Evolutionary conservation across 2,329 filamentous ascomycete species (phyloP).

Genomic region (Botrytis fabae): DNA sequence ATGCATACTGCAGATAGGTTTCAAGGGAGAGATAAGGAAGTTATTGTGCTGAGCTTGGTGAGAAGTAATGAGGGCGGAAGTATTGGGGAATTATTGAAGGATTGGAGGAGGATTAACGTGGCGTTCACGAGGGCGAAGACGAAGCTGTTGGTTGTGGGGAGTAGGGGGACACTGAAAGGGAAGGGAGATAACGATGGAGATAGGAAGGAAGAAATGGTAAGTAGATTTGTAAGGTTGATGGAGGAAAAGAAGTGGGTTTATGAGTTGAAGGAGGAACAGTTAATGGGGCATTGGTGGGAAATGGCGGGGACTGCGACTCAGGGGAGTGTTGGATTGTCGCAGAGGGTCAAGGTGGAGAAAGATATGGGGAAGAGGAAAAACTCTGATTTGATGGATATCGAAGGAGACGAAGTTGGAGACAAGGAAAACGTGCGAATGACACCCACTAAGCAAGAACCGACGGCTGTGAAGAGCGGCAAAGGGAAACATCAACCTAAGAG

Average conservation of each 20-base stretch:
- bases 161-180: slow-evolving; percentile 70
- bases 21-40: slow-evolving; percentile 93
- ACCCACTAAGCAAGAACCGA: neutral
- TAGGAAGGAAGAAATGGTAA: slow-evolving; percentile 67
- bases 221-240: slow-evolving; percentile 74
- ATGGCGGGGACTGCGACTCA: slow-evolving; percentile 50
- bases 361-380: slow-evolving; percentile 16
- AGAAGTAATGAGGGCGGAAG: slow-evolving; percentile 77
- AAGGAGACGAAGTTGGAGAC: neutral
- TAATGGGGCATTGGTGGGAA: slow-evolving; percentile 68
- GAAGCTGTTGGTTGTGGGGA: slow-evolving; percentile 87
- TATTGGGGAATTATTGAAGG: slow-evolving; percentile 88
- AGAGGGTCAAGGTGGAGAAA: slow-evolving; percentile 24
- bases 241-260: slow-evolving; percentile 77
- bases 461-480: neutral
- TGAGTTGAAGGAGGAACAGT: slow-evolving; percentile 64
- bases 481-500: slow-evolving; percentile 48
- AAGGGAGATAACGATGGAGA: slow-evolving; percentile 51
- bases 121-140: slow-evolving; percentile 91
- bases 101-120: slow-evolving; percentile 93
- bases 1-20: slow-evolving; percentile 98
- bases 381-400: neutral
- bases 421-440: neutral
- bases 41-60: slow-evolving; percentile 83
- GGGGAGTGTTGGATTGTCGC: slow-evolving; percentile 28